Percentiles rank a stretch among this genome's conserved stretches.
These are phyloP conservation scores for Apiotrichum akiyoshidainum DNA, from an alignment of 1,284 basidiomycete genomes.

Conservation along the genomic window DNA sequence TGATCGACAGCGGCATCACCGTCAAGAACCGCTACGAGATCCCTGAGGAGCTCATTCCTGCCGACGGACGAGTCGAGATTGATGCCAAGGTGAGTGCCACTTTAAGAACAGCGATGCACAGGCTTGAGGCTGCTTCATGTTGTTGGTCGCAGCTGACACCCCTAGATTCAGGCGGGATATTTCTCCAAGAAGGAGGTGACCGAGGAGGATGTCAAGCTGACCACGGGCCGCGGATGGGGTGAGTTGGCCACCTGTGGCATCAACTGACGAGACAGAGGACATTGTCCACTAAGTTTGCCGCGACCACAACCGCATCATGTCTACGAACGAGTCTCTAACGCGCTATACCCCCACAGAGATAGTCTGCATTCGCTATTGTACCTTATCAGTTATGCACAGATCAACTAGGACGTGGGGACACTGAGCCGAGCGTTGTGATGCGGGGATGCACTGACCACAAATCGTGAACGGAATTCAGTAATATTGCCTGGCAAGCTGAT, in stretches of 20 bases:
- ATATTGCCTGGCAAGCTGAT: too few relatives aligned
- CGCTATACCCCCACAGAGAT: too few relatives aligned
- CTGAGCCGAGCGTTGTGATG: too few relatives aligned
- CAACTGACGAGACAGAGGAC: slow-evolving; percentile 29
- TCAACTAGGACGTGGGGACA: too few relatives aligned
- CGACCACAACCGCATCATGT: not conserved
- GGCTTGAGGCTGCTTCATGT: too few relatives aligned
- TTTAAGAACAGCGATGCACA: too few relatives aligned
- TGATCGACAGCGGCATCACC: slow-evolving; percentile 80
- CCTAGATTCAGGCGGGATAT: slow-evolving; percentile 79
- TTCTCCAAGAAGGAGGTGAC: slow-evolving; percentile 72
- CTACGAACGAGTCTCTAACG: too few relatives aligned
- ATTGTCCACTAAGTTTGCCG: slow-evolving; percentile 21
- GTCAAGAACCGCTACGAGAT: slow-evolving; percentile 80
- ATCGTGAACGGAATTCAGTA: too few relatives aligned
- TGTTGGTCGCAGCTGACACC: not conserved
- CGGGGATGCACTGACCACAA: too few relatives aligned
- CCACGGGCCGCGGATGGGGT: slow-evolving; percentile 84
- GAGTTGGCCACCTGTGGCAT: slow-evolving; percentile 20
- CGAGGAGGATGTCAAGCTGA: slow-evolving; percentile 72
- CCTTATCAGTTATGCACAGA: too few relatives aligned
- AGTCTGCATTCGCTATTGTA: too few relatives aligned
- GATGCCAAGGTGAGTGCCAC: slow-evolving; percentile 62
- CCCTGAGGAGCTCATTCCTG: slow-evolving; percentile 80
- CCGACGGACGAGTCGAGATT: slow-evolving; percentile 90